phyloP scores from a whole-genome alignment of 352 stramenopile genomes.

The Labyrinthula sp. region DNA sequence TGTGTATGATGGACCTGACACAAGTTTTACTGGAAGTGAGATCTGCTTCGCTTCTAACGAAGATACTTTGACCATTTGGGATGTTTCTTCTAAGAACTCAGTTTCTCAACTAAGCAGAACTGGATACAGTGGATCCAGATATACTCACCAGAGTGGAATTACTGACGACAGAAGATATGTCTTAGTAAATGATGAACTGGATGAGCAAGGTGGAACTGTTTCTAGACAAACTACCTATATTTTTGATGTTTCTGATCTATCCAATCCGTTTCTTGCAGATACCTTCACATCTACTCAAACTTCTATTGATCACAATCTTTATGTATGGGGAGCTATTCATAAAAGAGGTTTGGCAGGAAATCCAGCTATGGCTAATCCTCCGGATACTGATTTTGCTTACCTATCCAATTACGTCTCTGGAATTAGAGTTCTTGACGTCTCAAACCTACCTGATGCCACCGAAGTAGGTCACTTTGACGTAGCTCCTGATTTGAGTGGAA shows the following conservation, averaged over 20 bases:
- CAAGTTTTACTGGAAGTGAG: constrained; percentile 2
- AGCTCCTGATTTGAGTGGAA: no score
- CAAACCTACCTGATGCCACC: no score
- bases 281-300: no score
- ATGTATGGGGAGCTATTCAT: no score
- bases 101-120: constrained; percentile 1
- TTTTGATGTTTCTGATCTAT: no score
- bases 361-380: neutral
- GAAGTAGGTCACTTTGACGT: no score
- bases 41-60: constrained; percentile 32
- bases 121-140: constrained; percentile 17
- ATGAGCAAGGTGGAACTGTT: constrained; percentile 27
- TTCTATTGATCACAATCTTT: no score
- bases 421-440: constrained; percentile 1
- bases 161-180: constrained; percentile 30
- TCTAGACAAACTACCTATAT: no score
- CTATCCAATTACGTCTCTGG: constrained; percentile 9
- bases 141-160: constrained; percentile 35
- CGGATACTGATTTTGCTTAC: neutral
- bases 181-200: constrained; percentile 32
- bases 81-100: constrained; percentile 30
- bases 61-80: constrained; percentile 28
- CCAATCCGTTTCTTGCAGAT: no score
- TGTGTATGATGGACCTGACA: constrained; percentile 32
- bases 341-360: neutral